phyloP scores from a whole-genome alignment of 805 yeast species.

The Cyberlindnera bimundalis region DNA sequence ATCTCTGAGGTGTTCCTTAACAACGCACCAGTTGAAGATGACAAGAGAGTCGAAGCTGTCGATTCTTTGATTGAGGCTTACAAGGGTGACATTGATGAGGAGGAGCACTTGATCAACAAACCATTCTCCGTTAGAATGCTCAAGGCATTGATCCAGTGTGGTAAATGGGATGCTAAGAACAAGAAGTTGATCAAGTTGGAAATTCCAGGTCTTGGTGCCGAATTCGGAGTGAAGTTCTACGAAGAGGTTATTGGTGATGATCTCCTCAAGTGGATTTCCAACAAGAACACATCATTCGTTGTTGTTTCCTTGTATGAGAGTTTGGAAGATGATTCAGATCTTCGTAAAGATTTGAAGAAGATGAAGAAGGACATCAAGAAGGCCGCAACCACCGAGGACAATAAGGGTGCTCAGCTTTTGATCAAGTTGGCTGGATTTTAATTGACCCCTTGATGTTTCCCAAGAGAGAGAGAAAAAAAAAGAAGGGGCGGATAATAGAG shows the following conservation, averaged over 20 bases:
- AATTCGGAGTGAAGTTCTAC: constrained; percentile 54
- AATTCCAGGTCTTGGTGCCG: constrained; percentile 49
- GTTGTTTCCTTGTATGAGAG: constrained; percentile 77
- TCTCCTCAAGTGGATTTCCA: constrained; percentile 64
- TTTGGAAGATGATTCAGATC: constrained; percentile 45
- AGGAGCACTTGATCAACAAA: constrained; percentile 62
- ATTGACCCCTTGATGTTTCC: background rate
- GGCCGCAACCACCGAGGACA: constrained; percentile 39
- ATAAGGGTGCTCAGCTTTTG: constrained; percentile 64
- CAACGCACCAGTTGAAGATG: constrained; percentile 42
- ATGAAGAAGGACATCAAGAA: constrained; percentile 41
- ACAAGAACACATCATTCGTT: constrained; percentile 71
- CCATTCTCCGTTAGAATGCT: constrained; percentile 74
- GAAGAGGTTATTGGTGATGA: constrained; percentile 47
- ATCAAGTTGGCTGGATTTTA: constrained; percentile 33
- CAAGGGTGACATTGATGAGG: constrained; percentile 64
- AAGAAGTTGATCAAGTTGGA: constrained; percentile 45
- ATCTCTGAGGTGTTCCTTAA: constrained; percentile 69
- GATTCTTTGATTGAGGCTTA: constrained; percentile 54
- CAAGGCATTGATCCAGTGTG: constrained; percentile 78
- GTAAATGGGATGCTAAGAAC: constrained; percentile 71
- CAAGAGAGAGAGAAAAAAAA: no score
- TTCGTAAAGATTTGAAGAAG: constrained; percentile 52
- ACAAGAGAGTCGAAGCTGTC: constrained; percentile 44
- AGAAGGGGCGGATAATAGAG: no score